phyloP scores from a whole-genome alignment of 225 moss, liverwort and hornwort genomes.

The Bryum argenteum region DNA sequence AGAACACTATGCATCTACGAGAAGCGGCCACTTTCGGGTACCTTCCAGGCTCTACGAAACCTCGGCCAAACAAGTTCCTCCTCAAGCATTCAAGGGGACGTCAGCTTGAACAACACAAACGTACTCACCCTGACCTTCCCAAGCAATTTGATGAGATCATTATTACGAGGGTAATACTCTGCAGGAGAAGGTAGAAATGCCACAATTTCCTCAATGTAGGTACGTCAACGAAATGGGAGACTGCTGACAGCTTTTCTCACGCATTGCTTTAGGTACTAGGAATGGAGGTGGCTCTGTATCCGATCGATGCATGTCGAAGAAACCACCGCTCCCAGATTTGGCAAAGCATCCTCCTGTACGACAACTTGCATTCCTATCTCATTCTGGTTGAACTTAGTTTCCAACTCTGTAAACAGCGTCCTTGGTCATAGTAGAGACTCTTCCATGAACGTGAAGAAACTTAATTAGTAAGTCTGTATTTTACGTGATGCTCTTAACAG shows the following conservation, averaged over 20 bases:
- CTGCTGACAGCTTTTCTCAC: not conserved
- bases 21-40: slow-evolving; percentile 50
- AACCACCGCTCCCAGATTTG: slow-evolving; percentile 44
- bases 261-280: slow-evolving; percentile 27
- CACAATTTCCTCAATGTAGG: not conserved
- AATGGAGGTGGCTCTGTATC: slow-evolving; percentile 31
- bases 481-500: slow-evolving; percentile 4
- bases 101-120: slow-evolving; percentile 23
- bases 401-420: not conserved
- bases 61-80: slow-evolving; percentile 37
- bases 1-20: slow-evolving; percentile 37
- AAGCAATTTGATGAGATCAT: not conserved
- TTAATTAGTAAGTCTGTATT: not conserved
- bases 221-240: slow-evolving; percentile 18
- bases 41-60: slow-evolving; percentile 31
- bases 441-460: not conserved
- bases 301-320: slow-evolving; percentile 38
- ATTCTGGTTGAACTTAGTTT: not conserved
- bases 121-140: slow-evolving; percentile 34
- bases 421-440: not conserved
- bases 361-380: slow-evolving; percentile 10
- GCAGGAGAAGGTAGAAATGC: slow-evolving; percentile 1
- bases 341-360: slow-evolving; percentile 38
- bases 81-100: slow-evolving; percentile 50
- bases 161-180: not conserved